Conservation (phyloP, 305 asterid genomes). For the Striga hermonthica region DNA sequence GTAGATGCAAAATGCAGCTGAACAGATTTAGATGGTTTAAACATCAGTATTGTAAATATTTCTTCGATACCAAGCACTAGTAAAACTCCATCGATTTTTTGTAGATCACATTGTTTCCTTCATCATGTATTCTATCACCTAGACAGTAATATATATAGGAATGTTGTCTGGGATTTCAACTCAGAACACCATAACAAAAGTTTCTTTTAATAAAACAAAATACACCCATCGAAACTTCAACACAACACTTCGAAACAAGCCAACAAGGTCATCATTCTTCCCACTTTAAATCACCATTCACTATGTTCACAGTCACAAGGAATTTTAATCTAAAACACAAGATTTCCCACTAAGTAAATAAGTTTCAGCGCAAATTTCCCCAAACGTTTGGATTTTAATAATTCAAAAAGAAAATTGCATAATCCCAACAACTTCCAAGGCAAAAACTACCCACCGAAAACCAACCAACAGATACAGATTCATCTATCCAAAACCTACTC, state of each 20-base stretch:
- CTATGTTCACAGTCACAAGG: background rate
- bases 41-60: too few relatives aligned
- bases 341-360: background rate
- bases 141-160: too few relatives aligned
- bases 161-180: too few relatives aligned
- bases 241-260: slow-evolving; percentile 8
- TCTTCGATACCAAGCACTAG: too few relatives aligned
- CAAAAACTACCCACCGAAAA: slow-evolving; percentile 8
- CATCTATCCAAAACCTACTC: slow-evolving; percentile 1
- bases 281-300: slow-evolving; percentile 11
- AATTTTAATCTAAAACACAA: slow-evolving; percentile 6
- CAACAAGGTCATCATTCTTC: background rate
- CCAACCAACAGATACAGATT: slow-evolving; percentile 4
- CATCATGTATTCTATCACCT: too few relatives aligned
- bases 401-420: background rate
- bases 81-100: too few relatives aligned
- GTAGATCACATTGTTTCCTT: too few relatives aligned
- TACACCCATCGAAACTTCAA: background rate
- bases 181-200: too few relatives aligned
- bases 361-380: background rate
- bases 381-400: too few relatives aligned
- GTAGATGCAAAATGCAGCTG: too few relatives aligned
- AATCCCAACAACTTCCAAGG: background rate
- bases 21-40: too few relatives aligned
- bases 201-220: too few relatives aligned